Percentiles rank a stretch among this genome's conserved stretches.
Evolutionary conservation across 441 rosid species (phyloP).

Genomic region (Manihot esculenta): DNA sequence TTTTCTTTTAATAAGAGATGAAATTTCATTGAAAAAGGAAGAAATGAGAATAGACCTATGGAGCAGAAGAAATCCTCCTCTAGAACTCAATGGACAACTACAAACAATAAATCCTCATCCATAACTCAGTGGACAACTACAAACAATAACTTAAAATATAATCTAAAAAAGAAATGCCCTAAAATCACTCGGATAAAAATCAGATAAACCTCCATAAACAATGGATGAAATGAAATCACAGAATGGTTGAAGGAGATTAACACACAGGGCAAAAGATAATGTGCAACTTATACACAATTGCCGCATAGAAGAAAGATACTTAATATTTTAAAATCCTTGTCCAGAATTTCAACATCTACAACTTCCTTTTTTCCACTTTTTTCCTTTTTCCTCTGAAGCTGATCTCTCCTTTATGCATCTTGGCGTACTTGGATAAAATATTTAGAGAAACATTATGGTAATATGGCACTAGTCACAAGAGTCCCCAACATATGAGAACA

Average conservation of each 20-base stretch:
- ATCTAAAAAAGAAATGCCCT: background rate
- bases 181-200: background rate
- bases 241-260: background rate
- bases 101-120: background rate
- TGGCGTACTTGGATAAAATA: background rate
- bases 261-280: background rate
- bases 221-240: background rate
- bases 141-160: background rate
- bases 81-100: background rate
- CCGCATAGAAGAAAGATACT: background rate
- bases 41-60: background rate
- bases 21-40: background rate
- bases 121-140: background rate
- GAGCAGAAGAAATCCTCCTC: background rate
- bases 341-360: background rate
- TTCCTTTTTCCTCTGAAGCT: background rate
- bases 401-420: background rate
- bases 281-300: background rate
- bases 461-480: too few species aligned
- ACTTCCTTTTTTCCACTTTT: background rate
- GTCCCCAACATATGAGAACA: too few species aligned
- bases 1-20: background rate
- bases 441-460: slow-evolving; percentile 4
- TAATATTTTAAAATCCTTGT: background rate
- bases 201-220: background rate